A percentile compares a stretch with the other conserved stretches of the same genome.
Evolutionary conservation across 148 eudicot species (phyloP).

Genomic region (Simmondsia chinensis): DNA sequence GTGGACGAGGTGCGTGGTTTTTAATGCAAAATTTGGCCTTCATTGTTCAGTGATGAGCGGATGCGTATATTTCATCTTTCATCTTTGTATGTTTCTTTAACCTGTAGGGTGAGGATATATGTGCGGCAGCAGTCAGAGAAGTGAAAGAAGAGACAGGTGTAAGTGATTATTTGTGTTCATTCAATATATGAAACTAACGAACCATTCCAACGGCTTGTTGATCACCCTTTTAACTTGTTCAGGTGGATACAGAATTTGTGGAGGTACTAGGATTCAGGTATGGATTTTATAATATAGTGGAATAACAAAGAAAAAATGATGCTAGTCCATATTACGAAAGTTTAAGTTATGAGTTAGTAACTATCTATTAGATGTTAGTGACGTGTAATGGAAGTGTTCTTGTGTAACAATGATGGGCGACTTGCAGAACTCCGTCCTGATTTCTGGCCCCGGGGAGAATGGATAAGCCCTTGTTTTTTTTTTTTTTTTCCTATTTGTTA

Average conservation of each 20-base stretch:
- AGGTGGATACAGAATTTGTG: slow-evolving; percentile 68
- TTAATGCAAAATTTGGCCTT: neutral
- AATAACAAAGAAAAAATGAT: too few relatives aligned
- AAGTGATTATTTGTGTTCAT: too few relatives aligned
- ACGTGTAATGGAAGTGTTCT: too few relatives aligned
- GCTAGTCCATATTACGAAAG: too few relatives aligned
- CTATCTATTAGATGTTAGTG: too few relatives aligned
- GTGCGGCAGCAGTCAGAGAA: slow-evolving; percentile 57
- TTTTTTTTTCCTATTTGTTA: neutral
- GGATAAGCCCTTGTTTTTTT: too few relatives aligned
- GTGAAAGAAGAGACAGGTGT: slow-evolving; percentile 96
- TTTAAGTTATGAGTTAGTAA: too few relatives aligned
- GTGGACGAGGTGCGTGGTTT: slow-evolving; percentile 55
- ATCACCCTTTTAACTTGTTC: slow-evolving; percentile 15
- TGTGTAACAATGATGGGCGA: too few relatives aligned
- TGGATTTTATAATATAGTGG: neutral
- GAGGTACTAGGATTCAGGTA: slow-evolving; percentile 74
- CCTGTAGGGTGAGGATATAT: slow-evolving; percentile 79
- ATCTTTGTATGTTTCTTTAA: slow-evolving; percentile 5
- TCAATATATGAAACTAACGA: too few relatives aligned
- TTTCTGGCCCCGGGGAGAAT: neutral
- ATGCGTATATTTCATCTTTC: neutral
- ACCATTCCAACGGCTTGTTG: too few relatives aligned
- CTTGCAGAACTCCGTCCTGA: slow-evolving; percentile 3
- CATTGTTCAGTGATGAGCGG: neutral